These are phyloP conservation scores for Raddia distichophylla DNA, from an alignment of 176 grass and related monocot genomes.

Conservation along the genomic window DNA sequence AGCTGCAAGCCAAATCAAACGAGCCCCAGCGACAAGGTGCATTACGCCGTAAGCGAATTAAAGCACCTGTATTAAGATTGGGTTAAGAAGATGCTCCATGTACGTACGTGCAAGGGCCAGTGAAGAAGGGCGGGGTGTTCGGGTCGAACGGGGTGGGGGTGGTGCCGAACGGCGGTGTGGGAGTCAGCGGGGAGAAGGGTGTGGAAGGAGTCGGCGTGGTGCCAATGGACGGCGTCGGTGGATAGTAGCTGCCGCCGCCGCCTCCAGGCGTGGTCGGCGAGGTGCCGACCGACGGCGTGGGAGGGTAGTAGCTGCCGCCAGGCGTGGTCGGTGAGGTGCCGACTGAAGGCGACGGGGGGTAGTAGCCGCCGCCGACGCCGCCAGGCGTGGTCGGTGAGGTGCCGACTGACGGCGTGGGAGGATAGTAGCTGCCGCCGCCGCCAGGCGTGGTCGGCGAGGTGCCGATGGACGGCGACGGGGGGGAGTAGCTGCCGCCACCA, in stretches of 20 bases:
- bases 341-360: slow-evolving; percentile 2
- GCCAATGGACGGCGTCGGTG: slow-evolving; percentile 17
- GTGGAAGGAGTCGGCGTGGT: slow-evolving; percentile 34
- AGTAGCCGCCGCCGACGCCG: slow-evolving; percentile 25
- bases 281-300: slow-evolving; percentile 24
- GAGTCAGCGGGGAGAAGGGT: slow-evolving; percentile 53
- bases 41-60: neutral
- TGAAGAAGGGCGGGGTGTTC: slow-evolving; percentile 59
- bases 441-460: slow-evolving; percentile 33
- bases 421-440: slow-evolving; percentile 19
- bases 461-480: slow-evolving; percentile 17
- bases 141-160: slow-evolving; percentile 73
- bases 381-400: slow-evolving; percentile 27
- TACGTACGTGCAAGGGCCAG: slow-evolving; percentile 70
- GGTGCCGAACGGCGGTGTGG: slow-evolving; percentile 50
- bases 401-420: slow-evolving; percentile 23
- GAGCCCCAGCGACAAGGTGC: neutral
- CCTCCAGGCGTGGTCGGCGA: slow-evolving; percentile 23
- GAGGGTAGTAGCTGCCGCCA: slow-evolving; percentile 32
- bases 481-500: slow-evolving; percentile 33
- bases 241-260: slow-evolving; percentile 9
- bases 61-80: neutral
- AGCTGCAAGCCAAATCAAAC: slow-evolving; percentile 46
- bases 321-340: slow-evolving; percentile 36
- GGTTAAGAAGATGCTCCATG: neutral